Conservation (phyloP, 106 monocot species). For the Acanthochlamys bracteata region DNA sequence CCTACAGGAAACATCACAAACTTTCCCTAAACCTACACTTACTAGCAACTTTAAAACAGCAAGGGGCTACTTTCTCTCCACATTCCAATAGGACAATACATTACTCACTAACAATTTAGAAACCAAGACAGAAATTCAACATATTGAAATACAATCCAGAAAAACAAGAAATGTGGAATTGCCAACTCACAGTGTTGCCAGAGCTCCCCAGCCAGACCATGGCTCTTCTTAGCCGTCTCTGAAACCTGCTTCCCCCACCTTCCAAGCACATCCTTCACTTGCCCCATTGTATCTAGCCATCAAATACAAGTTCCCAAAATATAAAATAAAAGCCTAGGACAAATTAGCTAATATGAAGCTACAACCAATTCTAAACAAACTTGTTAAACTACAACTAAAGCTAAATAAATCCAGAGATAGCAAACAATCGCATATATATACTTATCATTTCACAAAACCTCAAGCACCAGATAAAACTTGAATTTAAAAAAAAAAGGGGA, state of each 20-base stretch:
- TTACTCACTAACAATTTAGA: too few species aligned
- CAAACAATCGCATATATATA: neutral
- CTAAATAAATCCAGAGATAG: neutral
- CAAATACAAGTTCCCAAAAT: neutral
- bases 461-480: neutral
- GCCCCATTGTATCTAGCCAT: slow-evolving; percentile 28
- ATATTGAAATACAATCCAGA: too few species aligned
- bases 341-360: neutral
- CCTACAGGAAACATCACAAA: too few species aligned
- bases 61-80: too few species aligned
- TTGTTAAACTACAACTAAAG: neutral
- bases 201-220: slow-evolving; percentile 47
- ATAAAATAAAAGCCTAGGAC: neutral
- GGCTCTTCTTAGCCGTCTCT: slow-evolving; percentile 27
- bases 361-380: neutral
- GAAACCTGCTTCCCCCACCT: slow-evolving; percentile 31
- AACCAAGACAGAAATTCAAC: too few species aligned
- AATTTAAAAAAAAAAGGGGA: neutral
- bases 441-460: neutral
- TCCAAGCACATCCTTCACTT: slow-evolving; percentile 25
- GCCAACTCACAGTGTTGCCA: slow-evolving; percentile 60
- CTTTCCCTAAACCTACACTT: too few species aligned
- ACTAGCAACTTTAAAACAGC: too few species aligned
- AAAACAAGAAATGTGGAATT: too few species aligned
- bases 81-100: too few species aligned